Evolutionary conservation across 257 asterid species (phyloP).

Genomic region (Rhazya stricta): DNA sequence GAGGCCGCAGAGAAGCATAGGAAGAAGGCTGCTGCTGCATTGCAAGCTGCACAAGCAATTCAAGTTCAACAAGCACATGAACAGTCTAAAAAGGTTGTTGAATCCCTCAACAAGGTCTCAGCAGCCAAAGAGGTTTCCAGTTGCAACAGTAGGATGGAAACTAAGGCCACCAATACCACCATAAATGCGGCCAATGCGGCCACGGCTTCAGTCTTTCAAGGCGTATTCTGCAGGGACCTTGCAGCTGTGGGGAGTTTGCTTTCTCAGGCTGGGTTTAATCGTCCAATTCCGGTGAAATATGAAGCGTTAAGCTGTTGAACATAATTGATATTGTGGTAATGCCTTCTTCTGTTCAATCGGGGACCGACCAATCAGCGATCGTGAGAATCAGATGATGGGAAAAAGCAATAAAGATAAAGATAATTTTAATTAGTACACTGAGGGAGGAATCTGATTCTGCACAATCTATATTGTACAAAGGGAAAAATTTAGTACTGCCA

Average conservation of each 20-base stretch:
- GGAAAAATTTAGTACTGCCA: conserved; percentile 17
- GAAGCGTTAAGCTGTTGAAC: conserved; percentile 79
- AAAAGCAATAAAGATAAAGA: background rate
- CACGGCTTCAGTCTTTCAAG: conserved; percentile 55
- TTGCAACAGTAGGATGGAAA: conserved; percentile 23
- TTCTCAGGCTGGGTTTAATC: conserved; percentile 68
- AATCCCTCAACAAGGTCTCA: background rate
- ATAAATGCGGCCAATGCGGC: conserved; percentile 31
- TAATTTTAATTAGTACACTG: conserved; percentile 20
- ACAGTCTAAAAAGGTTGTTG: conserved; percentile 9
- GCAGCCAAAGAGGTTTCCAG: background rate
- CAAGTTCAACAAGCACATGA: conserved; percentile 30
- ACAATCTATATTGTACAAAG: conserved; percentile 40
- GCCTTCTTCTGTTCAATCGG: background rate
- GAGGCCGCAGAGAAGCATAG: conserved; percentile 63
- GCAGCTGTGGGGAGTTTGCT: conserved; percentile 66
- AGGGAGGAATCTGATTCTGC: conserved; percentile 44
- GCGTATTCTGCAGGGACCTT: conserved; percentile 88
- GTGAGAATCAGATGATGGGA: background rate
- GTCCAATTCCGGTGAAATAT: conserved; percentile 67
- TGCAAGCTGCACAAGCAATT: conserved; percentile 37
- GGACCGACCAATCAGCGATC: background rate
- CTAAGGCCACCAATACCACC: conserved; percentile 16
- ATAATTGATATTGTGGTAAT: background rate
- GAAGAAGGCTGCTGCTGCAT: conserved; percentile 50